Evolutionary conservation across 139 green algal genomes (phyloP).

Genomic region (Chlorella vulgaris): DNA sequence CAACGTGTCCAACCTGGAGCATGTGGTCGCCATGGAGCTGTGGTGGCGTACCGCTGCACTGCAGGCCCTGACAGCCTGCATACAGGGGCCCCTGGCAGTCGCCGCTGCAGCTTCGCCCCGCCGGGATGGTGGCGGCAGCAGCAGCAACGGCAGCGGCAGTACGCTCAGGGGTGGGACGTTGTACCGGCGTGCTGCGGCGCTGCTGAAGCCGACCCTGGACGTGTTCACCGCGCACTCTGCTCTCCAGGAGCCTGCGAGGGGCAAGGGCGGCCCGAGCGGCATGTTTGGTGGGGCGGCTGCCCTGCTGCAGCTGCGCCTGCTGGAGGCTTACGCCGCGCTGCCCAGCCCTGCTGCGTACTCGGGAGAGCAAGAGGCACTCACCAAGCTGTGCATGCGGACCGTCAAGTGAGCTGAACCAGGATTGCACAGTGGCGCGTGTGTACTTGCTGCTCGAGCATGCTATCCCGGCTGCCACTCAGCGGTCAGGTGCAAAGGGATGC

Average conservation of each 20-base stretch:
- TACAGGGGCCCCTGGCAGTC: conserved; percentile 36
- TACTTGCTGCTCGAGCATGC: too few relatives aligned
- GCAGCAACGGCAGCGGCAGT: too few relatives aligned
- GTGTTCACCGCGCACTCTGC: conserved; percentile 30
- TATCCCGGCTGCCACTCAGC: too few relatives aligned
- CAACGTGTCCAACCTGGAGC: conserved; percentile 46
- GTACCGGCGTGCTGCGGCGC: not conserved
- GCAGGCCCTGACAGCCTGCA: conserved; percentile 66
- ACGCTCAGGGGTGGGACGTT: not conserved
- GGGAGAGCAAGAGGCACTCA: conserved; percentile 56
- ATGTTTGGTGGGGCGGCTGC: conserved; percentile 61
- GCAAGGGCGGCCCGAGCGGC: conserved; percentile 42
- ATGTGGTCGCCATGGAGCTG: conserved; percentile 66
- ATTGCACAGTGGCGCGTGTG: too few relatives aligned
- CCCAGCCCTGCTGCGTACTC: conserved; percentile 45
- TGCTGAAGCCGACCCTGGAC: conserved; percentile 49
- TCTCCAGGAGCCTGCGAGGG: conserved; percentile 52
- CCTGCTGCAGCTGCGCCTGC: conserved; percentile 71
- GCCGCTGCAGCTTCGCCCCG: not conserved
- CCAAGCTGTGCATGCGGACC: conserved; percentile 63
- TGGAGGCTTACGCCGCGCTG: conserved; percentile 71
- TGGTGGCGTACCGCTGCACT: conserved; percentile 80
- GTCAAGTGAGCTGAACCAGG: conserved; percentile 27
- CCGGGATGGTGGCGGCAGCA: not conserved
- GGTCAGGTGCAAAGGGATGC: too few relatives aligned